These are phyloP conservation scores for Podaxis mareebaensis DNA, from an alignment of 768 basidiomycete genomes.

Conservation along the genomic window DNA sequence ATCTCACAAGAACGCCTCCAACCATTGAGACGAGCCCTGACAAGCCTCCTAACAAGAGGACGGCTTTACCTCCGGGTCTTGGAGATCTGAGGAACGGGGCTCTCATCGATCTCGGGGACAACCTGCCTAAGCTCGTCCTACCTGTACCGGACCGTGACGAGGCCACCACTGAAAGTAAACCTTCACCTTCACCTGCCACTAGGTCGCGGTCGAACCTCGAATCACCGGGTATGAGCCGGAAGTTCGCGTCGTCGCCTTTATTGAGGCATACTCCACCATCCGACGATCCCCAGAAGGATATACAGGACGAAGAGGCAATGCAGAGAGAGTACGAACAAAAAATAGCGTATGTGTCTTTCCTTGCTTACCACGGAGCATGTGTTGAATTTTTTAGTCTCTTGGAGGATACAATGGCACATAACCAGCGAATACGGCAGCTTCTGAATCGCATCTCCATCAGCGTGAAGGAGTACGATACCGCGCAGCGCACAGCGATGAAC, in stretches of 20 bases:
- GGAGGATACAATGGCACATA: constrained; percentile 58
- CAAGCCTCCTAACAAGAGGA: background rate
- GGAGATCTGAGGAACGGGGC: background rate
- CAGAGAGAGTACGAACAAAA: constrained; percentile 61
- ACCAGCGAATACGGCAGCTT: constrained; percentile 67
- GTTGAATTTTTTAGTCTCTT: constrained; percentile 46
- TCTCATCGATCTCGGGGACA: background rate
- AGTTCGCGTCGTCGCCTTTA: constrained; percentile 5
- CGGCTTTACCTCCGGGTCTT: background rate
- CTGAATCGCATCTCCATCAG: constrained; percentile 63
- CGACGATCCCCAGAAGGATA: constrained; percentile 33
- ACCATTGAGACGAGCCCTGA: background rate
- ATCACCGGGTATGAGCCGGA: background rate
- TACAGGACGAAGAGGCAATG: constrained; percentile 46
- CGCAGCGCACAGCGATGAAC: constrained; percentile 52
- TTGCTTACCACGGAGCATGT: constrained; percentile 13
- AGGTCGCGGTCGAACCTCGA: constrained; percentile 7
- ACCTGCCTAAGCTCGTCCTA: constrained; percentile 4
- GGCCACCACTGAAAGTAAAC: background rate
- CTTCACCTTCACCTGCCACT: background rate
- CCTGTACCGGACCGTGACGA: background rate
- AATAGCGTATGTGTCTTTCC: constrained; percentile 42
- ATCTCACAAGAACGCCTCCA: background rate
- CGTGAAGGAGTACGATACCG: constrained; percentile 65
- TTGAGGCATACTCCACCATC: constrained; percentile 2